These are phyloP conservation scores for Cetradonia linearis DNA, from an alignment of 495 filamentous ascomycete species.

Conservation along the genomic window DNA sequence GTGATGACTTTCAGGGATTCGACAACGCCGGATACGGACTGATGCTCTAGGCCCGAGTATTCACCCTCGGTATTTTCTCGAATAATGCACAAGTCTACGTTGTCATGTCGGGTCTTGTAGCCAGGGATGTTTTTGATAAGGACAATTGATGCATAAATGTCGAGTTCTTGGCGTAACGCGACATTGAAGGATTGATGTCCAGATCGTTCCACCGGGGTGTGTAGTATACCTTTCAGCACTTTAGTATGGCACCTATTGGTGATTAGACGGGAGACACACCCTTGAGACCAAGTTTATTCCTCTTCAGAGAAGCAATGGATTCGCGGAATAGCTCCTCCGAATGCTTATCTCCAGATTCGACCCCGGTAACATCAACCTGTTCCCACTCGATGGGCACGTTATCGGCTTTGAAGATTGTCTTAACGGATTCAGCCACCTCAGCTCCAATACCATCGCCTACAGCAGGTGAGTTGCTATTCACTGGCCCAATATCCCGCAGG, in stretches of 20 bases:
- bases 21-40: slow-evolving; percentile 91
- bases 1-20: slow-evolving; percentile 99
- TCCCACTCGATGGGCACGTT: slow-evolving; percentile 99
- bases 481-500: slow-evolving; percentile 4
- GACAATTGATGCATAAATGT: slow-evolving; percentile 97
- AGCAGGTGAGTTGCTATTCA: slow-evolving; percentile 15
- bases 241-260: slow-evolving; percentile 10
- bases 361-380: slow-evolving; percentile 90
- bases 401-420: slow-evolving; percentile 98
- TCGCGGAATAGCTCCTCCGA: slow-evolving; percentile 91
- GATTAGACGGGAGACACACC: slow-evolving; percentile 32
- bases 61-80: slow-evolving; percentile 99
- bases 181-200: slow-evolving; percentile 99
- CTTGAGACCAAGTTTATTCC: slow-evolving; percentile 97
- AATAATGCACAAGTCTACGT: slow-evolving; percentile 97
- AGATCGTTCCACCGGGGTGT: slow-evolving; percentile 92
- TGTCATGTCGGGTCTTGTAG: slow-evolving; percentile 90
- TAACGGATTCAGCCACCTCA: slow-evolving; percentile 94
- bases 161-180: slow-evolving; percentile 93
- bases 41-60: slow-evolving; percentile 97
- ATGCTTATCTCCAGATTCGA: slow-evolving; percentile 76
- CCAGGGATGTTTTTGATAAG: slow-evolving; percentile 99
- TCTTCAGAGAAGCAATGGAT: slow-evolving; percentile 85
- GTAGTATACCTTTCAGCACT: slow-evolving; percentile 58
- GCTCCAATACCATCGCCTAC: slow-evolving; percentile 92